These are phyloP conservation scores for Mrakia blollopis DNA, from an alignment of 768 basidiomycete genomes.

Conservation along the genomic window DNA sequence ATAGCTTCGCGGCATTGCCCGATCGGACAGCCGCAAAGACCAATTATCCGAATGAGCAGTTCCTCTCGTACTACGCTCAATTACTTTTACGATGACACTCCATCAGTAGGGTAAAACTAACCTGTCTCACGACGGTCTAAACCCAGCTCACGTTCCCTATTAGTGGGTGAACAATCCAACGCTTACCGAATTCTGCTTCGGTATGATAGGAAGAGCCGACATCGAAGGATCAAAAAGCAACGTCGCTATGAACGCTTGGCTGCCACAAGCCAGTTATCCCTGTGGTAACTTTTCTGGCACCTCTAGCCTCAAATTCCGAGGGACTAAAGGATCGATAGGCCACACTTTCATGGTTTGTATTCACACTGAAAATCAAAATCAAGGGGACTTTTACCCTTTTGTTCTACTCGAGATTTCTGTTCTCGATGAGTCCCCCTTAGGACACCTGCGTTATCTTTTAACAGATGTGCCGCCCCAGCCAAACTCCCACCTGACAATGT, in stretches of 20 bases:
- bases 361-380: constrained; percentile 77
- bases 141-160: constrained; percentile 77
- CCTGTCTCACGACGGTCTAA: constrained; percentile 79
- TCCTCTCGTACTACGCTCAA: constrained; percentile 78
- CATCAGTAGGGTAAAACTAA: constrained; percentile 83
- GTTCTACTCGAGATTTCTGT: constrained; percentile 75
- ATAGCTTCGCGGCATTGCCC: constrained; percentile 74
- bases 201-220: constrained; percentile 77
- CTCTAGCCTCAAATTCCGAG: constrained; percentile 73
- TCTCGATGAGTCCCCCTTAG: constrained; percentile 72
- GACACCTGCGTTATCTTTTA: constrained; percentile 75
- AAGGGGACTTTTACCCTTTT: constrained; percentile 75
- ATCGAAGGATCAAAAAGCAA: constrained; percentile 79
- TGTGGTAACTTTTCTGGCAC: constrained; percentile 76
- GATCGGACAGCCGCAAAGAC: constrained; percentile 73
- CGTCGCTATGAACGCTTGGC: constrained; percentile 78
- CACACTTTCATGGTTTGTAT: constrained; percentile 78
- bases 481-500: constrained; percentile 78
- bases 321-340: constrained; percentile 79
- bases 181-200: constrained; percentile 73
- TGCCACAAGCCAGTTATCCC: constrained; percentile 75
- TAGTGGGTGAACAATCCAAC: constrained; percentile 76
- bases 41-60: constrained; percentile 77
- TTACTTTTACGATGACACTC: constrained; percentile 68
- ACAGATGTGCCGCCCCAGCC: constrained; percentile 75